Base-by-base conservation (phyloP, 257 asterid genomes). In the Solanum gandarillasii region DNA sequence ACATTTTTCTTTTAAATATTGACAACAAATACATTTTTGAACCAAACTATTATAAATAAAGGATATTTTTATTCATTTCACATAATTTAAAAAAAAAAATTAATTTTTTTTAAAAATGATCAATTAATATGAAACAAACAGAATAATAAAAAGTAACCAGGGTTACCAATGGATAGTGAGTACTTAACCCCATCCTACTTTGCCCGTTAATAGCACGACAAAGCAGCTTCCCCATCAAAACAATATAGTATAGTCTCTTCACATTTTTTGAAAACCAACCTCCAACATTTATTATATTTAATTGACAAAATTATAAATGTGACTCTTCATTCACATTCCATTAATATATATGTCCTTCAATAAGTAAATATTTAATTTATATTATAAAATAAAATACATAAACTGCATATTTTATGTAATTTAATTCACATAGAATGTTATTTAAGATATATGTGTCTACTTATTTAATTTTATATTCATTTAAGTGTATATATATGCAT, bases 131-230 rank as follows among this genome's bases (percentile, higher is more conserved):
- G 1, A 52, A 52, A 52, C 3, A 1, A 52, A 52, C 0, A 0
- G 55, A 46, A 48, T 5, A 39, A 39, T 2, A 5, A n/a, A 36
- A 85, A 85, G 27, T 62, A 5, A 23, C 12, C 4, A 36, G 10
- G 41, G 67, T n/a, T 85, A 39, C 16, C 29, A 21, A 46, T 86
- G 84, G 31, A 25, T 38, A n/a, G 70, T 34, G 88, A 72, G 34
- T 85, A 85, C 32, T 39, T 85, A 48, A 67, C 35, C n/a, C 92
- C 93, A 94, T 89, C 91, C 86, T 43, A 46, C 83, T 48, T 74
- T 94, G 97, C 95, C 93, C 92, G 92, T 91, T 83, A 88, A 86
- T 88, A 91, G 93, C 93, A 93, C 90, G 94, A 94, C 98, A 94
- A 55, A 88, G 88, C 92, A 94, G 90, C 76, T 90, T 92, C 92